phyloP scores from a whole-genome alignment of 306 rosid genomes.

The Vicia sativa region DNA sequence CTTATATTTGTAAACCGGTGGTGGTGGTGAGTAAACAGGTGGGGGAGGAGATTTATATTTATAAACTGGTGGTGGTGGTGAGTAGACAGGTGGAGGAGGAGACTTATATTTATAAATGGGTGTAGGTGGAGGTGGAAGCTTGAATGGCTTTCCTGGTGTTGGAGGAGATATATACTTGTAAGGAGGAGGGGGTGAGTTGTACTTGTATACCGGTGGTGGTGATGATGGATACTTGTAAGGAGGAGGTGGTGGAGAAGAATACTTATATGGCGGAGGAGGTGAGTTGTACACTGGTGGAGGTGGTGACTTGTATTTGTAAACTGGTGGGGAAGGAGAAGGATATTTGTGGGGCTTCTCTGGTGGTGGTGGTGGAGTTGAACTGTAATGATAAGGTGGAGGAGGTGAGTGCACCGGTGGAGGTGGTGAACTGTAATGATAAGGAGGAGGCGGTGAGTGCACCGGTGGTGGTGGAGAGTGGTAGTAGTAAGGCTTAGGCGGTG shows the following conservation, averaged over 20 bases:
- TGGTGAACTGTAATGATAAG: slow-evolving; percentile 31
- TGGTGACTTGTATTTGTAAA: slow-evolving; percentile 18
- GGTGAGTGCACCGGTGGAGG: too few species aligned
- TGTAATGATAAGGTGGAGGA: too few species aligned
- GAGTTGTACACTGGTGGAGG: neutral
- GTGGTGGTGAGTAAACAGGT: slow-evolving; percentile 19
- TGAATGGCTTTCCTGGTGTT: too few species aligned
- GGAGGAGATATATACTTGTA: slow-evolving; percentile 13
- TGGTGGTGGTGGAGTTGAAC: slow-evolving; percentile 31
- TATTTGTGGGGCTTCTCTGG: slow-evolving; percentile 30
- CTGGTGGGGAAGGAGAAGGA: slow-evolving; percentile 39
- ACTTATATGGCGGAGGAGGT: slow-evolving; percentile 19
- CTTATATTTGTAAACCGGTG: neutral
- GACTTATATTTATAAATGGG: slow-evolving; percentile 11
- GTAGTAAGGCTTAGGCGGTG: slow-evolving; percentile 20
- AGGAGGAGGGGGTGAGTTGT: slow-evolving; percentile 37
- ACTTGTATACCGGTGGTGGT: neutral
- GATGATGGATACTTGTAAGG: neutral
- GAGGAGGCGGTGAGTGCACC: slow-evolving; percentile 18
- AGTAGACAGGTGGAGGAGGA: slow-evolving; percentile 8
- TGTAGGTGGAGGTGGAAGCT: too few species aligned
- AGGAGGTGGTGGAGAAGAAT: slow-evolving; percentile 24
- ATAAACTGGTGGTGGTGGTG: slow-evolving; percentile 29
- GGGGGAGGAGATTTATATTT: slow-evolving; percentile 36
- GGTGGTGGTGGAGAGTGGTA: slow-evolving; percentile 38